Percentiles rank a stretch among this genome's conserved stretches.
Conservation (phyloP, 2,329 filamentous ascomycete species). For the Hypomyces perniciosus region DNA sequence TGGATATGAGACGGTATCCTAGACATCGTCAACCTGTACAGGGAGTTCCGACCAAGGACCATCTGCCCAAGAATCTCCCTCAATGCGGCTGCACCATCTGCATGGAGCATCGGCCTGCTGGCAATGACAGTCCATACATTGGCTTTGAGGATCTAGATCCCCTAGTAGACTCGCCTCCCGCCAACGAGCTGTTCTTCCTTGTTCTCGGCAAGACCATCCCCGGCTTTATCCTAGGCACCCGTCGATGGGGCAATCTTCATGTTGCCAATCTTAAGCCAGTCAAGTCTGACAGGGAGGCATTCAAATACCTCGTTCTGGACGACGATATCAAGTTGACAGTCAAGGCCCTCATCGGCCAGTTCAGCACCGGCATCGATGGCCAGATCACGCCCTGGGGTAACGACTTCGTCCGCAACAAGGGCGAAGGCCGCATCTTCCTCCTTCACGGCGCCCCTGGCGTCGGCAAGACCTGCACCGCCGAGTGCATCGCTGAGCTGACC, state of each 20-base stretch:
- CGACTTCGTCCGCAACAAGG: conserved; percentile 46
- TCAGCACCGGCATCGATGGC: conserved; percentile 32
- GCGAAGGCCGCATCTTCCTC: conserved; percentile 44
- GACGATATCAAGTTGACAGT: conserved; percentile 43
- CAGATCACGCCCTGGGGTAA: conserved; percentile 38
- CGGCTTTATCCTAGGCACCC: conserved; percentile 40
- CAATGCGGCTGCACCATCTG: conserved; percentile 39
- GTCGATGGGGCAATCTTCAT: conserved; percentile 40
- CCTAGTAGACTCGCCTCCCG: conserved; percentile 28
- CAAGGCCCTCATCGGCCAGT: conserved; percentile 42
- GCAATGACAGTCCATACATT: conserved; percentile 28
- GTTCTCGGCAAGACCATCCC: conserved; percentile 39
- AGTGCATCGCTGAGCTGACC: conserved; percentile 47
- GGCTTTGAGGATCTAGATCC: conserved; percentile 38
- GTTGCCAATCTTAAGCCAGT: conserved; percentile 35
- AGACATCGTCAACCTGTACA: conserved; percentile 4
- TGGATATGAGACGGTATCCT: conserved; percentile 9
- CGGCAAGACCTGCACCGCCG: conserved; percentile 52
- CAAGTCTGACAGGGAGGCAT: conserved; percentile 40
- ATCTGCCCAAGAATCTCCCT: conserved; percentile 35
- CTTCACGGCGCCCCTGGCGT: conserved; percentile 49
- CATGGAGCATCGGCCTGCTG: conserved; percentile 14
- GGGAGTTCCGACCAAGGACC: conserved; percentile 22
- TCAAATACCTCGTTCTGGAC: conserved; percentile 45
- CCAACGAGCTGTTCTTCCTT: conserved; percentile 38